Conservation (phyloP, 2,329 filamentous ascomycete genomes). For the Botrytis paeoniae region DNA sequence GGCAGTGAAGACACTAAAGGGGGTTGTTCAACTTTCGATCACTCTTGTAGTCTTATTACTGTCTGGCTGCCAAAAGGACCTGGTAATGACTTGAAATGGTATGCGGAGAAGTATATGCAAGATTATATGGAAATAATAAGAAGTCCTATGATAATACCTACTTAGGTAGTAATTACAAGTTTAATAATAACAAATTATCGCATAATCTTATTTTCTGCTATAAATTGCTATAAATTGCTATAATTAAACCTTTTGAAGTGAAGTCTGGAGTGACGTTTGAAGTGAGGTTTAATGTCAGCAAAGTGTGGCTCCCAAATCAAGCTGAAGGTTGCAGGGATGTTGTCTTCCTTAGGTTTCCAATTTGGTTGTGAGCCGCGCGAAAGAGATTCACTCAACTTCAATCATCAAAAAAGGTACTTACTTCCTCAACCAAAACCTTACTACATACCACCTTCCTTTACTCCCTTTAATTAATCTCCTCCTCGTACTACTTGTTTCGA, state of each 20-base stretch:
- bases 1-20: background rate
- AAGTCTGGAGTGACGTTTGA: background rate
- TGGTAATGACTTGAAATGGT: background rate
- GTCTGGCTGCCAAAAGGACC: background rate
- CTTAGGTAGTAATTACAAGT: background rate
- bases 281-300: background rate
- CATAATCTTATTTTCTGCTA: too few relatives aligned
- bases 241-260: background rate
- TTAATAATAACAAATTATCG: too few relatives aligned
- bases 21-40: too few relatives aligned
- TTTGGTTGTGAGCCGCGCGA: background rate
- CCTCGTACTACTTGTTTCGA: background rate
- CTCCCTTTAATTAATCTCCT: constrained; percentile 8
- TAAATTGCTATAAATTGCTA: background rate
- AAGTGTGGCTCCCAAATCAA: background rate
- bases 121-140: background rate
- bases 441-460: background rate
- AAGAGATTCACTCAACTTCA: constrained; percentile 8
- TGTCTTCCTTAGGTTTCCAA: constrained; percentile 16
- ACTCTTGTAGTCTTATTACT: background rate
- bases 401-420: constrained; percentile 5
- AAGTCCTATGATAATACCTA: background rate
- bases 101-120: background rate
- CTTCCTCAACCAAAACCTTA: background rate
- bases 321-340: constrained; percentile 4